Evolutionary conservation across 2,329 filamentous ascomycete genomes (phyloP).

Genomic region (Pyrenophora teres): DNA sequence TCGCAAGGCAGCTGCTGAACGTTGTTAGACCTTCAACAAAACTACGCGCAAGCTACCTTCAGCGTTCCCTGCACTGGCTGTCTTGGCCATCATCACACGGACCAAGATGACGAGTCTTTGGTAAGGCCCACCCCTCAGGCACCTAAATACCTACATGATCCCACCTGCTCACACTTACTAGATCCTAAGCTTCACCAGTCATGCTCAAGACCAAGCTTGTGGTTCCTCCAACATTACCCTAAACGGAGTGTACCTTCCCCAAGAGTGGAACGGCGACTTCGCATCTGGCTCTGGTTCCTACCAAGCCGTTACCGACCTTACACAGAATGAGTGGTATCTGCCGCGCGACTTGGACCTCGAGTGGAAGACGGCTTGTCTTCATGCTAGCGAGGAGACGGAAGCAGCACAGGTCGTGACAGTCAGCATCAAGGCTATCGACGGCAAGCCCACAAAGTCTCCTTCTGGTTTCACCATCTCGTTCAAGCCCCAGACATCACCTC

Average conservation of each 20-base stretch:
- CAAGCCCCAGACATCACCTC: constrained; percentile 45
- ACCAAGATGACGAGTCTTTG: constrained; percentile 49
- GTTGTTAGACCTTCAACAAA: constrained; percentile 38
- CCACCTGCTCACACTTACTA: constrained; percentile 40
- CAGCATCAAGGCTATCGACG: constrained; percentile 48
- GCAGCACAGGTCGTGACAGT: constrained; percentile 48
- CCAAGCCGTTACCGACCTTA: constrained; percentile 33
- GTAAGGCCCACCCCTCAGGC: constrained; percentile 47
- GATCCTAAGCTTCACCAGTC: constrained; percentile 50
- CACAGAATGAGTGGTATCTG: constrained; percentile 41
- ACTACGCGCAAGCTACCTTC: constrained; percentile 50
- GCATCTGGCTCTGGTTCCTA: constrained; percentile 44
- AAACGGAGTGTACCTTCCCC: constrained; percentile 47
- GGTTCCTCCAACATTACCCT: constrained; percentile 50
- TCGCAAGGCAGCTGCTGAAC: constrained; percentile 42
- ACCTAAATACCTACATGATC: constrained; percentile 31
- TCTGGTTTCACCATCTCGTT: constrained; percentile 49
- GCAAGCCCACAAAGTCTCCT: constrained; percentile 33
- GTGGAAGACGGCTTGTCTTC: constrained; percentile 48
- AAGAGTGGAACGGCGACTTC: constrained; percentile 46
- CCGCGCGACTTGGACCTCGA: constrained; percentile 46
- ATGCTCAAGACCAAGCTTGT: constrained; percentile 45
- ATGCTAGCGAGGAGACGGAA: constrained; percentile 32
- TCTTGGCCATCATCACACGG: constrained; percentile 48
- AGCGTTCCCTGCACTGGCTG: constrained; percentile 49